phyloP scores from a whole-genome alignment of 2,329 filamentous ascomycete genomes.

The Huntiella bhutanensis region DNA sequence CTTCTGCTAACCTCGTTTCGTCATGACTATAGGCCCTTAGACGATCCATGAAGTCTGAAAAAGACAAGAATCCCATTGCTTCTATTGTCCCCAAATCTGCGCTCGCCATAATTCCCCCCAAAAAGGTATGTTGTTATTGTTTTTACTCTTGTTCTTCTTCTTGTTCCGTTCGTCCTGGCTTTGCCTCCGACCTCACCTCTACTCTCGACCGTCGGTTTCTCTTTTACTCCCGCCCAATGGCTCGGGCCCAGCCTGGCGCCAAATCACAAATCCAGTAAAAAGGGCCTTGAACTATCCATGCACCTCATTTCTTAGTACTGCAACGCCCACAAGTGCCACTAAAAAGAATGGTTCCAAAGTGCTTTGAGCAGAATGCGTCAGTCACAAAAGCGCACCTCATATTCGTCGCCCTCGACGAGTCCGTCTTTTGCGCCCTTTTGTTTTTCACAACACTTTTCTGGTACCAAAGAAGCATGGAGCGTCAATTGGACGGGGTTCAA shows the following conservation, averaged over 20 bases:
- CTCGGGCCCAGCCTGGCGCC: no score
- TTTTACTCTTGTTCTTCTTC: not conserved
- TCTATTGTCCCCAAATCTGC: slow-evolving; percentile 71
- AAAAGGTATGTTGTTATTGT: slow-evolving; percentile 48
- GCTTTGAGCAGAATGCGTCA: not conserved
- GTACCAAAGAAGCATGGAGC: no score
- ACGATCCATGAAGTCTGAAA: slow-evolving; percentile 79
- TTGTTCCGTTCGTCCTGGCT: not conserved
- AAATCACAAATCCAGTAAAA: no score
- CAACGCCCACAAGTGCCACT: no score
- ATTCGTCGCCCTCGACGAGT: no score
- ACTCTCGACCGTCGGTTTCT: not conserved
- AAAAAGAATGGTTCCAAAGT: not conserved
- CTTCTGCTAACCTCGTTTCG: not conserved
- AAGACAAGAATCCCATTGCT: slow-evolving; percentile 48
- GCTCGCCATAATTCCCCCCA: slow-evolving; percentile 75
- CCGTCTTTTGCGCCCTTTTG: no score
- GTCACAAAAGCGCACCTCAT: no score
- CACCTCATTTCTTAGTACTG: not conserved
- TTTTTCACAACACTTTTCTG: no score
- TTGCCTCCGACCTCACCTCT: not conserved
- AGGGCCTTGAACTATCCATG: not conserved
- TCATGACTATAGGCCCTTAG: slow-evolving; percentile 48
- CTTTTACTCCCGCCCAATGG: no score
- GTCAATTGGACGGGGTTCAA: not conserved